These are phyloP conservation scores for Mortierella sp. DNA, from an alignment of 371 early-diverging fungal species.

Conservation along the genomic window DNA sequence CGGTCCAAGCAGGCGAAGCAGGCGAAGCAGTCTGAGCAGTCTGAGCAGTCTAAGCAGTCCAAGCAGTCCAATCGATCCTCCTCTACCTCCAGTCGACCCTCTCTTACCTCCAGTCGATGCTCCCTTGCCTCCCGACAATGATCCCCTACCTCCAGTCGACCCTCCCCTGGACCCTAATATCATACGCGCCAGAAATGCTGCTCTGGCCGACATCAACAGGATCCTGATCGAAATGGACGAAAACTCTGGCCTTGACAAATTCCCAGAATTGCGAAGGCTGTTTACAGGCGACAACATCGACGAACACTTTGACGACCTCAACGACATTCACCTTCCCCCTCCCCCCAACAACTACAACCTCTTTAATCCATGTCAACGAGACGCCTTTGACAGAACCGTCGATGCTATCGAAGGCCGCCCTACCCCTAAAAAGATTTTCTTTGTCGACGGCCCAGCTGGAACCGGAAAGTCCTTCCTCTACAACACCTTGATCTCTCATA, in stretches of 20 bases:
- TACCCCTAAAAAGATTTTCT: constrained; percentile 1
- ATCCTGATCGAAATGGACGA: constrained; percentile 10
- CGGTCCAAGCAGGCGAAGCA: too few relatives aligned
- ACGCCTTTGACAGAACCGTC: constrained; percentile 16
- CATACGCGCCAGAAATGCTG: background rate
- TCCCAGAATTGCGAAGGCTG: background rate
- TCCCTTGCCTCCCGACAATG: background rate
- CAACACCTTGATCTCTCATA: constrained; percentile 25
- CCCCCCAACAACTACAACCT: background rate
- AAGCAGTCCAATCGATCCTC: too few relatives aligned
- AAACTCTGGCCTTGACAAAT: constrained; percentile 15
- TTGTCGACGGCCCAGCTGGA: constrained; percentile 40
- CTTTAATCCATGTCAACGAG: constrained; percentile 10
- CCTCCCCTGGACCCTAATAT: background rate
- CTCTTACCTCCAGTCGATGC: background rate
- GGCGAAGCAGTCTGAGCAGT: too few relatives aligned
- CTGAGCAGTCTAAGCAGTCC: too few relatives aligned
- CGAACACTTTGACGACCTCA: background rate
- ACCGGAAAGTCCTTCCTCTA: constrained; percentile 34
- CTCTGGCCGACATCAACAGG: constrained; percentile 7
- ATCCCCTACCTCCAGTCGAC: too few relatives aligned
- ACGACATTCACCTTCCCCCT: background rate
- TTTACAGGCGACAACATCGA: background rate
- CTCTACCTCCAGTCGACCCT: background rate
- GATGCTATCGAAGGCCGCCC: constrained; percentile 1